These are phyloP conservation scores for Aspergillus cristatus DNA, from an alignment of 495 filamentous ascomycete species.

Conservation along the genomic window DNA sequence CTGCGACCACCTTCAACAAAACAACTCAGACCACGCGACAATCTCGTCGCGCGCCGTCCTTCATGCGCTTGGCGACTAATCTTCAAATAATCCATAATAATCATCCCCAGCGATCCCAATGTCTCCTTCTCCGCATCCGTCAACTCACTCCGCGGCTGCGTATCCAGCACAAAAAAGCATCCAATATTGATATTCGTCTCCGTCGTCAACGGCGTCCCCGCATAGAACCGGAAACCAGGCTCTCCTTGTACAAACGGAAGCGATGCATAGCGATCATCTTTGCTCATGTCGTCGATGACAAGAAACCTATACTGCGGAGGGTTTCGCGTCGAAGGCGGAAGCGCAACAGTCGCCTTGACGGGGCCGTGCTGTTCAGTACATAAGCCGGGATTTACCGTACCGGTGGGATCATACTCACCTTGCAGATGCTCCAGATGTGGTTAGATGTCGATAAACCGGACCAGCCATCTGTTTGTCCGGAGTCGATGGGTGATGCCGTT, in stretches of 20 bases:
- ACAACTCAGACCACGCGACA: slow-evolving; percentile 52
- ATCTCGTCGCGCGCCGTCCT: slow-evolving; percentile 46
- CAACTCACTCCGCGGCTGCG: slow-evolving; percentile 27
- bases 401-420: slow-evolving; percentile 14
- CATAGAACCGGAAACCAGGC: slow-evolving; percentile 38
- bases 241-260: slow-evolving; percentile 32
- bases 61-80: slow-evolving; percentile 47
- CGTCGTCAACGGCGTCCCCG: slow-evolving; percentile 50
- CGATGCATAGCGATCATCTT: slow-evolving; percentile 31
- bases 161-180: slow-evolving; percentile 58
- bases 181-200: slow-evolving; percentile 62
- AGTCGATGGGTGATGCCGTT: slow-evolving; percentile 30
- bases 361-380: neutral
- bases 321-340: slow-evolving; percentile 24
- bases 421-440: slow-evolving; percentile 39
- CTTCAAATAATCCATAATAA: slow-evolving; percentile 57
- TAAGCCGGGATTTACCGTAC: no score
- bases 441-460: slow-evolving; percentile 29
- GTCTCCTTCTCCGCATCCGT: slow-evolving; percentile 27
- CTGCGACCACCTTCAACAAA: slow-evolving; percentile 52
- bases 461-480: slow-evolving; percentile 27
- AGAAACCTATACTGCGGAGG: slow-evolving; percentile 23
- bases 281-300: slow-evolving; percentile 27
- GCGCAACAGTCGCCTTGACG: slow-evolving; percentile 23
- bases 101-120: slow-evolving; percentile 38